A percentile compares a stretch with the other conserved stretches of the same genome.
Evolutionary conservation across 768 basidiomycete genomes (phyloP).

Genomic region (Lenzites betulinus): DNA sequence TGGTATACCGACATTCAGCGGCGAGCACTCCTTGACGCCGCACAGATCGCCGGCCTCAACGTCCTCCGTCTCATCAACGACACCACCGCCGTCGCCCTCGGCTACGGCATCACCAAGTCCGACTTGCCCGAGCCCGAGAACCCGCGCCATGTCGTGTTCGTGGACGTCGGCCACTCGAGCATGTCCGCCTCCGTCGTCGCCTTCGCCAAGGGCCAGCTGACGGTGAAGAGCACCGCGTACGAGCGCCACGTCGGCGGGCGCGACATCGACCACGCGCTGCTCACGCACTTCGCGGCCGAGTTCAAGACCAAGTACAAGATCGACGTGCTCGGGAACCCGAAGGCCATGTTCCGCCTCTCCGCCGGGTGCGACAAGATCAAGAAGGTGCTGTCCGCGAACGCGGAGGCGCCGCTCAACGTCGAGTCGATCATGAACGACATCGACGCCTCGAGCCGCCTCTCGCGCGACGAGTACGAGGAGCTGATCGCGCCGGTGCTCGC

Average conservation of each 20-base stretch:
- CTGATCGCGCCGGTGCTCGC: constrained; percentile 78
- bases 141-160: constrained; percentile 87
- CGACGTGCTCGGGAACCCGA: constrained; percentile 88
- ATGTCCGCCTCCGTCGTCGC: constrained; percentile 86
- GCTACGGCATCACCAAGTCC: constrained; percentile 98
- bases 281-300: constrained; percentile 85
- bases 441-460: constrained; percentile 85
- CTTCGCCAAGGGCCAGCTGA: constrained; percentile 92
- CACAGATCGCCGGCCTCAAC: constrained; percentile 86
- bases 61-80: constrained; percentile 96
- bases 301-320: constrained; percentile 99
- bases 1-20: constrained; percentile 97
- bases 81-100: constrained; percentile 92
- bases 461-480: constrained; percentile 78
- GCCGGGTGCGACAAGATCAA: constrained; percentile 93
- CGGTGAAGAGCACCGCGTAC: constrained; percentile 85
- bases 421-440: constrained; percentile 97
- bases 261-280: constrained; percentile 91
- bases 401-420: constrained; percentile 85
- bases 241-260: constrained; percentile 95
- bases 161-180: constrained; percentile 94
- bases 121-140: constrained; percentile 87
- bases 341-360: constrained; percentile 88
- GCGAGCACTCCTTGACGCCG: constrained; percentile 87
- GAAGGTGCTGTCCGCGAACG: constrained; percentile 94